phyloP scores from a whole-genome alignment of 768 basidiomycete species.

The Kwoniella sp. region DNA sequence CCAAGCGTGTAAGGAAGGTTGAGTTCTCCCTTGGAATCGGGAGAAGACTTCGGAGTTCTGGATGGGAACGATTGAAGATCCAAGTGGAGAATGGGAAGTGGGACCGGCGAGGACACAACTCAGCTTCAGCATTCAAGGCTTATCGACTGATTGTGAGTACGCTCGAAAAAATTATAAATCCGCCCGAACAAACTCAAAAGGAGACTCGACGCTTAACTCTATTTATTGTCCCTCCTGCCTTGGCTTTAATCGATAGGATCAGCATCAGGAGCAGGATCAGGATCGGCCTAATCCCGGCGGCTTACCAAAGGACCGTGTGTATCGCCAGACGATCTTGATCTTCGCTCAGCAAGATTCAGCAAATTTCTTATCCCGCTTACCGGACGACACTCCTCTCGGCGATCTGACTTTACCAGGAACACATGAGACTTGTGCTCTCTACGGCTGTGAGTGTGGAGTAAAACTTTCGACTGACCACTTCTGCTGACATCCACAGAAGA shows the following conservation, averaged over 20 bases:
- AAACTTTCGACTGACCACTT: slow-evolving; percentile 9
- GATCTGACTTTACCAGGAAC: slow-evolving; percentile 76
- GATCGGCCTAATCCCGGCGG: no score
- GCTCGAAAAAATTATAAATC: no score
- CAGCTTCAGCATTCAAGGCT: not conserved
- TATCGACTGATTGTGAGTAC: not conserved
- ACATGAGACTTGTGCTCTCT: slow-evolving; percentile 46
- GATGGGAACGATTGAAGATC: slow-evolving; percentile 18
- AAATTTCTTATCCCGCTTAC: slow-evolving; percentile 59
- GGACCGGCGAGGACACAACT: no score
- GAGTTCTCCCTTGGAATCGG: not conserved
- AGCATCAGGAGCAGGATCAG: no score
- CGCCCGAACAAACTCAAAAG: no score
- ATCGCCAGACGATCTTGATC: slow-evolving; percentile 6
- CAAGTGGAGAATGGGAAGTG: not conserved
- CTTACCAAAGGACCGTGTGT: not conserved
- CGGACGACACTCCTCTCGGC: slow-evolving; percentile 69
- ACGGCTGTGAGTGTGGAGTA: slow-evolving; percentile 29
- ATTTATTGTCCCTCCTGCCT: no score
- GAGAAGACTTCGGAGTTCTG: not conserved
- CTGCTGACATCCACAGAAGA: no score
- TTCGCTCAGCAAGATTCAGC: slow-evolving; percentile 24
- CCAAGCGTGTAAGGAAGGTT: not conserved
- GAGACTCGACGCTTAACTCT: no score
- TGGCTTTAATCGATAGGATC: no score